Evolutionary conservation across 2,329 filamentous ascomycete genomes (phyloP).

Genomic region (Fusarium scirpi): DNA sequence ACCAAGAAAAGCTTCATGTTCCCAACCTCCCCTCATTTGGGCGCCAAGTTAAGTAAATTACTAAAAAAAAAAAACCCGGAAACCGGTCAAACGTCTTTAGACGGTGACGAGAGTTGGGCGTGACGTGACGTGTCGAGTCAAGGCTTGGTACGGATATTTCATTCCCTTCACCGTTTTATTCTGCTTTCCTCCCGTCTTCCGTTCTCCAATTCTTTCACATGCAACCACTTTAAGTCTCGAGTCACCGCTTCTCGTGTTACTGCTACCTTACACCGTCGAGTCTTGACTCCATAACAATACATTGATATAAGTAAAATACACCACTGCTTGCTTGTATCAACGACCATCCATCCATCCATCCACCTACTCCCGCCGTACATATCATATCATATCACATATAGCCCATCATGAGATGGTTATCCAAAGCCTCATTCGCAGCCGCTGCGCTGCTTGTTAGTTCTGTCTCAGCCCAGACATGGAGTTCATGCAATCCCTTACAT

Average conservation of each 20-base stretch:
- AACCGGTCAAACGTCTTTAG: conserved; percentile 22
- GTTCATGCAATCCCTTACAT: conserved; percentile 55
- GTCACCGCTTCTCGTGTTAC: conserved; percentile 2
- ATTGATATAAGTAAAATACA: background rate
- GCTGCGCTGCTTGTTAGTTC: conserved; percentile 43
- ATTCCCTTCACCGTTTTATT: conserved; percentile 4
- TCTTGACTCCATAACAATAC: conserved; percentile 9
- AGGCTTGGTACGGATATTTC: conserved; percentile 16
- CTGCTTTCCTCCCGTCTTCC: background rate
- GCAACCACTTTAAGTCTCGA: conserved; percentile 16
- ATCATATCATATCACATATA: conserved; percentile 10
- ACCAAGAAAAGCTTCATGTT: conserved; percentile 11
- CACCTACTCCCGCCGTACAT: conserved; percentile 10
- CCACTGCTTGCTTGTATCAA: background rate
- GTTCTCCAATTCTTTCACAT: conserved; percentile 1
- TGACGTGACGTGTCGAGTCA: conserved; percentile 32
- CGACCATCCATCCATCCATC: background rate
- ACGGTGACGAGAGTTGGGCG: conserved; percentile 8
- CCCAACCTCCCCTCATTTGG: conserved; percentile 25
- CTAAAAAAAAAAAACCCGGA: conserved; percentile 9
- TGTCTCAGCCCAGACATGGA: conserved; percentile 56
- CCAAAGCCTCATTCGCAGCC: conserved; percentile 33
- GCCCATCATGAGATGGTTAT: conserved; percentile 44
- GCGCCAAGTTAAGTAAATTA: conserved; percentile 12
- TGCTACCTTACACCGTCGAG: conserved; percentile 7